Evolutionary conservation across 2,329 filamentous ascomycete genomes (phyloP), one percentile per base, ranked within the genome.

Genomic region (Metarhizium guizhouense): DNA sequence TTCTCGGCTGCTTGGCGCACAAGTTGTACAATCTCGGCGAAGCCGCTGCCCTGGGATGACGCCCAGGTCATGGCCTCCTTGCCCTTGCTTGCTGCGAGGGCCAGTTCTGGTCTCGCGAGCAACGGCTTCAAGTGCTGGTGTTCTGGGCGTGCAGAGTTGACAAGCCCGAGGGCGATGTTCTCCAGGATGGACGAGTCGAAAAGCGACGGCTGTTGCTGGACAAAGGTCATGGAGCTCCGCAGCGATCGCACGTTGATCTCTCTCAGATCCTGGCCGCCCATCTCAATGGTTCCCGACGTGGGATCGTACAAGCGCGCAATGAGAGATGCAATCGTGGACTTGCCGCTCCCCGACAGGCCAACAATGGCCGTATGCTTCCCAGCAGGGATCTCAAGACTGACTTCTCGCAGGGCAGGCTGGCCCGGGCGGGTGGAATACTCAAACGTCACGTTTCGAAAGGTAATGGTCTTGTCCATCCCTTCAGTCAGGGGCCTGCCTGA

Each of bases 141-240:
- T 25, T 25, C 25, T 25, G 25, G 25, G 3, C 25, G 25, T 25
- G 25, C 25, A 25, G 25, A 25, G 25, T 25, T 25, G 25, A 25
- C 25, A 25, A 25, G 25, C 25, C 77, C 78, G 55, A 72, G 73
- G 0, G 71, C 68, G n/a, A 81, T 72, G 58, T 81, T 81, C 5
- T 73, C 70, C 49, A 77, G 3, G 29, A 85, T 80, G 0, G 80
- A 79, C 34, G 80, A 76, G 57, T 83, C 82, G 64, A 86, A 84
- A 1, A 85, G 70, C 52, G 82, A 80, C 0, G 81, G 79, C 56
- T 86, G 81, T 60, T 85, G 83, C 57, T 83, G 79, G 5, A 86
- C 83, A 5, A 85, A 68, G 0, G 80, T 78, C 54, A 85, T 83
- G 55, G 76, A 72, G 4, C 71, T 71, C 40, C 76, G 71, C 80